phyloP scores from a whole-genome alignment of 2,329 filamentous ascomycete genomes.

The Fonsecaea multimorphosa region DNA sequence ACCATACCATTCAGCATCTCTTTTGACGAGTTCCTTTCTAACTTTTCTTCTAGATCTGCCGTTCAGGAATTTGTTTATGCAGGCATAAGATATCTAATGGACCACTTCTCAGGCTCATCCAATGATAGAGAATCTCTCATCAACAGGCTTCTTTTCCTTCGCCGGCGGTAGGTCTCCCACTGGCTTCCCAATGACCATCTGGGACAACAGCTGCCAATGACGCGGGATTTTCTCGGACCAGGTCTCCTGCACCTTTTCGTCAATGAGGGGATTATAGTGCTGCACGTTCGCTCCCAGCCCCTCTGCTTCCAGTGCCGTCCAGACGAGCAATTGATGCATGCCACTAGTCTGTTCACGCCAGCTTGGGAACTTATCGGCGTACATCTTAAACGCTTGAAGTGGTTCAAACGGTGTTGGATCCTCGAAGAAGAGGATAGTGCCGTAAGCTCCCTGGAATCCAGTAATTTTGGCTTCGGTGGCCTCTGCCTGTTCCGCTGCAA shows the following conservation, averaged over 20 bases:
- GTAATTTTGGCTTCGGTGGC: conserved; percentile 5
- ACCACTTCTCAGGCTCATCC: neutral
- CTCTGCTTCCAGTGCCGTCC: conserved; percentile 50
- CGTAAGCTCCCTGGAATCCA: neutral
- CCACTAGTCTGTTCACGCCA: conserved; percentile 78
- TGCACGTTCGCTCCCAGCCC: no score
- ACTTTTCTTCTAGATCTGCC: conserved; percentile 6
- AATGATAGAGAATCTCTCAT: conserved; percentile 12
- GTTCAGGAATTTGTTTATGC: conserved; percentile 4
- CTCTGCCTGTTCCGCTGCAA: neutral
- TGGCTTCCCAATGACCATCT: conserved; percentile 75
- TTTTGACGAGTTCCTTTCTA: neutral
- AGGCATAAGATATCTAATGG: neutral
- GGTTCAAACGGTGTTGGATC: conserved; percentile 70
- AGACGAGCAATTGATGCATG: conserved; percentile 73
- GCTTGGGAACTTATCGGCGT: conserved; percentile 76
- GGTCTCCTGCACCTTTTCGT: conserved; percentile 62
- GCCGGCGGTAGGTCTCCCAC: conserved; percentile 2
- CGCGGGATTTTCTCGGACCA: conserved; percentile 68
- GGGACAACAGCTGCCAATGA: conserved; percentile 77
- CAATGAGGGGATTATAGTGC: no score
- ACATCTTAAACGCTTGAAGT: conserved; percentile 63
- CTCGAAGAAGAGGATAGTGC: conserved; percentile 81
- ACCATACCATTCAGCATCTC: neutral
- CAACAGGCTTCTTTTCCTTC: conserved; percentile 19